Percentiles rank a stretch among this genome's conserved stretches.
Conservation (phyloP, 169 alveolate genomes). For the Cryptosporidium meleagridis region DNA sequence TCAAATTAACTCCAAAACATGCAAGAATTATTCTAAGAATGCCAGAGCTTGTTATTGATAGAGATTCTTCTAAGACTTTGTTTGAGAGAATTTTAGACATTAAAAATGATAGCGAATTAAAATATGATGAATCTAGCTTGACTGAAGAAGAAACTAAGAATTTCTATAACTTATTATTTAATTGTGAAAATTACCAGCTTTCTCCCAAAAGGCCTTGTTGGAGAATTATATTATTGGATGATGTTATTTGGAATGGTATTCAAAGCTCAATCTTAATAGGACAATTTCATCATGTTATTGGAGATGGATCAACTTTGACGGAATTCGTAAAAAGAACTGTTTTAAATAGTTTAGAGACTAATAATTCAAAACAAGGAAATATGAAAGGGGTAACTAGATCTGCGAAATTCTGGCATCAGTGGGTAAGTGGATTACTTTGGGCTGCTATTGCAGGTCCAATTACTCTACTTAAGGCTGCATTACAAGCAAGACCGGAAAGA, state of each 20-base stretch:
- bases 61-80: not conserved
- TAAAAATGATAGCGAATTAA: not conserved
- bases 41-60: slow-evolving; percentile 42
- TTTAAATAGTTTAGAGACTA: slow-evolving; percentile 13
- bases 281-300: slow-evolving; percentile 71
- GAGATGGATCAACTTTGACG: slow-evolving; percentile 68
- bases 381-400: slow-evolving; percentile 54
- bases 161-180: slow-evolving; percentile 23
- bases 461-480: slow-evolving; percentile 42
- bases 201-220: slow-evolving; percentile 60
- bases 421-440: slow-evolving; percentile 69
- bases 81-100: not conserved
- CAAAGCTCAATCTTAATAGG: slow-evolving; percentile 59
- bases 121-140: not conserved
- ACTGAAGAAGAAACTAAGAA: slow-evolving; percentile 12
- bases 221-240: slow-evolving; percentile 56
- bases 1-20: slow-evolving; percentile 30
- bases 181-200: slow-evolving; percentile 10
- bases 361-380: not conserved
- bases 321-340: slow-evolving; percentile 46
- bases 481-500: slow-evolving; percentile 62
- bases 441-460: slow-evolving; percentile 73
- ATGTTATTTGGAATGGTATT: slow-evolving; percentile 48
- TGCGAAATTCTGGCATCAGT: slow-evolving; percentile 67
- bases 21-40: slow-evolving; percentile 34